Evolutionary conservation across 345 rosid species (phyloP).

Genomic region (Hirschfeldia incana): DNA sequence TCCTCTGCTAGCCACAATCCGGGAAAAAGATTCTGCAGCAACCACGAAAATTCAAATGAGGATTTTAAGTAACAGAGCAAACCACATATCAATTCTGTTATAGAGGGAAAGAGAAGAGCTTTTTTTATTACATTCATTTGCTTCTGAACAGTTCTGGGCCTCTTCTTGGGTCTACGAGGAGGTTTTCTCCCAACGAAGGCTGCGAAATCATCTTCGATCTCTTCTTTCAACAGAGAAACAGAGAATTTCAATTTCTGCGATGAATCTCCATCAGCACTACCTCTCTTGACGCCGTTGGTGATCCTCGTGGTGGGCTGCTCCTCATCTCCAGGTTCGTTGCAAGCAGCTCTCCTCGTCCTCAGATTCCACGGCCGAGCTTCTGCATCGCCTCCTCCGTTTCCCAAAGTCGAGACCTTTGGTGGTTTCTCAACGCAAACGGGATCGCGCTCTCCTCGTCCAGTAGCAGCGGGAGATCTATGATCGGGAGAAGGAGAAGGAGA

Average conservation of each 20-base stretch:
- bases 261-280: slow-evolving; percentile 10
- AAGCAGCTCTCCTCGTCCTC: slow-evolving; percentile 72
- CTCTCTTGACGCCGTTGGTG: not conserved
- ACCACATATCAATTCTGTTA: not conserved
- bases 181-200: slow-evolving; percentile 54
- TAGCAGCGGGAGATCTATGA: slow-evolving; percentile 19
- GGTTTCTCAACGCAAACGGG: slow-evolving; percentile 18
- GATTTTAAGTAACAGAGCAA: no score
- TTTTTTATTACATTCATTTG: slow-evolving; percentile 53
- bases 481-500: slow-evolving; percentile 35
- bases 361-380: slow-evolving; percentile 63
- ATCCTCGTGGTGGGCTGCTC: slow-evolving; percentile 24
- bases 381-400: slow-evolving; percentile 30
- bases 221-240: slow-evolving; percentile 54
- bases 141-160: slow-evolving; percentile 59
- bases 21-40: slow-evolving; percentile 55
- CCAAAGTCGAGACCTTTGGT: slow-evolving; percentile 39
- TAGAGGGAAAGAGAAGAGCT: not conserved
- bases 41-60: not conserved
- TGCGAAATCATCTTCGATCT: slow-evolving; percentile 64
- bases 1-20: slow-evolving; percentile 63
- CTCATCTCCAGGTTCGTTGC: slow-evolving; percentile 45
- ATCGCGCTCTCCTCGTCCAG: slow-evolving; percentile 9
- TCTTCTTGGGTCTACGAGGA: slow-evolving; percentile 65
- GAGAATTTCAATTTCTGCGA: slow-evolving; percentile 46